phyloP scores from a whole-genome alignment of 2,329 filamentous ascomycete genomes.

The Ophiocordyceps polyrhachis-furcata region DNA sequence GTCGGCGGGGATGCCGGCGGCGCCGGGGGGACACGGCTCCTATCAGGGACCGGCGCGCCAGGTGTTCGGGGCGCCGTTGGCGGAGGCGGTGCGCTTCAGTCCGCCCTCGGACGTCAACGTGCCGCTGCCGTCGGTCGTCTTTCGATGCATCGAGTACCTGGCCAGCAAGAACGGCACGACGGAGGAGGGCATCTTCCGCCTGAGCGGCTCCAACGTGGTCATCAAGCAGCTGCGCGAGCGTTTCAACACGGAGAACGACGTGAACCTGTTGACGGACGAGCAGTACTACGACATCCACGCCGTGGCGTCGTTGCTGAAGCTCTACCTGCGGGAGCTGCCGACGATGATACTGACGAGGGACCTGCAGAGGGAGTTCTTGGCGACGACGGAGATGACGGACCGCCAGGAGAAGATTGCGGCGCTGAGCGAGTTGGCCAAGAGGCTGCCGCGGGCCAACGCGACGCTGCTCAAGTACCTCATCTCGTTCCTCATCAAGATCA shows the following conservation, averaged over 20 bases:
- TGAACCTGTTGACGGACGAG: conserved; percentile 67
- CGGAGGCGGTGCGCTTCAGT: conserved; percentile 71
- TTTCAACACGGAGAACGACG: conserved; percentile 83
- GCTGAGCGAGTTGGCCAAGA: conserved; percentile 61
- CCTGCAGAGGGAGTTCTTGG: conserved; percentile 73
- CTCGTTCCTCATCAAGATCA: conserved; percentile 76
- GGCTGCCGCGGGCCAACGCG: conserved; percentile 62
- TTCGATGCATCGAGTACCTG: conserved; percentile 86
- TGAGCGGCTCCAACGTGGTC: conserved; percentile 91
- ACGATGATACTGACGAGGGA: conserved; percentile 82
- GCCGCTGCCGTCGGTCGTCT: conserved; percentile 78
- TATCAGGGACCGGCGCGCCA: conserved; percentile 40
- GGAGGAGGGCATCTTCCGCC: conserved; percentile 90
- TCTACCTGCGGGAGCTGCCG: conserved; percentile 83
- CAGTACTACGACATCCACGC: conserved; percentile 92
- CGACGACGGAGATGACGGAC: conserved; percentile 61
- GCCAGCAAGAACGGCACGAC: conserved; percentile 60
- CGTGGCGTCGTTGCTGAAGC: conserved; percentile 80
- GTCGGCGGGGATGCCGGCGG: conserved; percentile 14
- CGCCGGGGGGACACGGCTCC: conserved; percentile 15
- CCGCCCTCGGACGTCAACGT: conserved; percentile 54
- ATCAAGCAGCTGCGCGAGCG: conserved; percentile 82
- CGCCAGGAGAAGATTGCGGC: conserved; percentile 57
- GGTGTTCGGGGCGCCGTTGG: conserved; percentile 71
- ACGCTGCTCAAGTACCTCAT: conserved; percentile 71